A percentile compares a stretch with the other conserved stretches of the same genome.
Evolutionary conservation across 768 basidiomycete species (phyloP).

Genomic region (Russula vinacea): DNA sequence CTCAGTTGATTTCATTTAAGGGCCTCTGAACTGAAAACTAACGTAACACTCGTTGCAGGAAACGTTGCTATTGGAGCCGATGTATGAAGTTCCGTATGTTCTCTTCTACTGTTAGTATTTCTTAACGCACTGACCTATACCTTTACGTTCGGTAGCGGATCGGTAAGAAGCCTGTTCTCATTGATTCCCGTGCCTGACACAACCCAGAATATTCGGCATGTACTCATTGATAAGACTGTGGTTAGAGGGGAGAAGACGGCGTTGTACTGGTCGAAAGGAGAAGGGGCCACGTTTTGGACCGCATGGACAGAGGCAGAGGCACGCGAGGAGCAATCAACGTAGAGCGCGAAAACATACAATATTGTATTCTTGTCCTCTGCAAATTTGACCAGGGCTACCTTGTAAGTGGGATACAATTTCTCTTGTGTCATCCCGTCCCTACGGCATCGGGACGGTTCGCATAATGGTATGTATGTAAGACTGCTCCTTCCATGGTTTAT

Average conservation of each 20-base stretch:
- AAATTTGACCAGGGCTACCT: conserved; percentile 9
- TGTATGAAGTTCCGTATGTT: conserved; percentile 90
- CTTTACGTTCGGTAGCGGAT: conserved; percentile 47
- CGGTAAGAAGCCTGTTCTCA: conserved; percentile 46
- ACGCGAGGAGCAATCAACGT: conserved; percentile 18
- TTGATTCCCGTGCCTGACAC: not conserved
- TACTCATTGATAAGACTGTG: conserved; percentile 73
- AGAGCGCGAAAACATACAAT: conserved; percentile 16
- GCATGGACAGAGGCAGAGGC: conserved; percentile 71
- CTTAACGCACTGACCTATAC: conserved; percentile 10
- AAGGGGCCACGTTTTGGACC: conserved; percentile 68
- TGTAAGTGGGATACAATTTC: conserved; percentile 17
- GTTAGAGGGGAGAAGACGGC: conserved; percentile 62
- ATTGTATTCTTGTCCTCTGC: conserved; percentile 25
- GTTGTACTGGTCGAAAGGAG: conserved; percentile 71
- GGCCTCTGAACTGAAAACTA: conserved; percentile 4
- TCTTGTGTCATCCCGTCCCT: conserved; percentile 8
- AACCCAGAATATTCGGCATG: conserved; percentile 67
- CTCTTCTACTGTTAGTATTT: conserved; percentile 11
- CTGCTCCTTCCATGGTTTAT: conserved; percentile 10
- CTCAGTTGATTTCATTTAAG: not conserved
- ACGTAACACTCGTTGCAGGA: conserved; percentile 51
- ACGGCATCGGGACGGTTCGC: conserved; percentile 9
- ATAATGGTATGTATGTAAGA: conserved; percentile 29
- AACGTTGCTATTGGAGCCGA: conserved; percentile 74